phyloP scores from a whole-genome alignment of 2,329 filamentous ascomycete genomes.

The Fusarium sp. region DNA sequence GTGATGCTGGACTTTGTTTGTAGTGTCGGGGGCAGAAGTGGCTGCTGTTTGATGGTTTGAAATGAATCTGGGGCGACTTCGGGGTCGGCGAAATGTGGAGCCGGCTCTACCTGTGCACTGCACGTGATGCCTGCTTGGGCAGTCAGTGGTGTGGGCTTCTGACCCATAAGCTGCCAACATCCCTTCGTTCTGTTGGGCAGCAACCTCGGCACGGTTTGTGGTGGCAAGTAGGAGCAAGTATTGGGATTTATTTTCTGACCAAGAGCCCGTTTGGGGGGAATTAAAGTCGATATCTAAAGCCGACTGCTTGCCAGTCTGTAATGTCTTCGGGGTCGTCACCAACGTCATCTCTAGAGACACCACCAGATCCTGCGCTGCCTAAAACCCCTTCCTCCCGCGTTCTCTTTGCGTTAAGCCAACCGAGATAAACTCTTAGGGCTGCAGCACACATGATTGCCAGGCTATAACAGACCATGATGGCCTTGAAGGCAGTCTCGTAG shows the following conservation, averaged over 20 bases:
- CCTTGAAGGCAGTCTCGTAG: constrained; percentile 64
- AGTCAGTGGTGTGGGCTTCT: neutral
- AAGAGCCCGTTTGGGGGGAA: no score
- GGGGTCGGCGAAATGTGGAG: constrained; percentile 23
- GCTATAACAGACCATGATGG: constrained; percentile 67
- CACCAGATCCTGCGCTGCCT: constrained; percentile 55
- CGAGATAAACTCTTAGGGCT: constrained; percentile 59
- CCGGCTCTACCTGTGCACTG: neutral
- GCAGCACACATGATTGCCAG: constrained; percentile 58
- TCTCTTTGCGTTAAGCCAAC: constrained; percentile 56
- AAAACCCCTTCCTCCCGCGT: constrained; percentile 55
- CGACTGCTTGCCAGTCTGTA: constrained; percentile 68
- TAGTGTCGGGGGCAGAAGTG: constrained; percentile 14
- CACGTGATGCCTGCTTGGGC: constrained; percentile 21
- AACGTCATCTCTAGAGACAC: constrained; percentile 49
- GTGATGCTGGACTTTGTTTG: constrained; percentile 17
- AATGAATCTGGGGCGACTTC: constrained; percentile 20
- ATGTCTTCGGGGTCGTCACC: constrained; percentile 62
- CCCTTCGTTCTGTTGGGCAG: neutral
- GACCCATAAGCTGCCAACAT: neutral
- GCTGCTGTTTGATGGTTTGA: constrained; percentile 18
- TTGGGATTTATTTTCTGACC: neutral
- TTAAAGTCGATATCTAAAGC: constrained; percentile 67
- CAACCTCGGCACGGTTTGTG: neutral
- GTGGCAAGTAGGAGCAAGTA: neutral